Percentiles rank a stretch among this genome's conserved stretches.
Conservation (phyloP, 306 rosid species). For the Cucurbita moschata region DNA sequence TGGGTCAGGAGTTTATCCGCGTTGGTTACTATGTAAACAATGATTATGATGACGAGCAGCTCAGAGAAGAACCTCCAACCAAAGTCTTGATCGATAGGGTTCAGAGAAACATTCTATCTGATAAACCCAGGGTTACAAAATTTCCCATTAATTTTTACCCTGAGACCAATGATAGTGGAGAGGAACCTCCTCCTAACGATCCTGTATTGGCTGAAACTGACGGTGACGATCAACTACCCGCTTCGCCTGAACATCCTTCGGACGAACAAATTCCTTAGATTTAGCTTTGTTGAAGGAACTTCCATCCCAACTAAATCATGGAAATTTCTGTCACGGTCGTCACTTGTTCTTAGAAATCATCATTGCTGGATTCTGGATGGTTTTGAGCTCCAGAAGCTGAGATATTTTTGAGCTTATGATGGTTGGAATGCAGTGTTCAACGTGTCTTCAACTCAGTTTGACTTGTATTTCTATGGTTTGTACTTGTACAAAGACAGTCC, state of each 20-base stretch:
- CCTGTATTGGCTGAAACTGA: constrained; percentile 13
- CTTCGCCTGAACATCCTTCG: constrained; percentile 19
- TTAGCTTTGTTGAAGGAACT: neutral
- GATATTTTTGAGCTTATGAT: neutral
- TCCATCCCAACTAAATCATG: neutral
- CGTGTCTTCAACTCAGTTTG: neutral
- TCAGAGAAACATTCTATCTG: constrained; percentile 81
- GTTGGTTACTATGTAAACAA: constrained; percentile 94
- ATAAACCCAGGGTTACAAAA: constrained; percentile 88
- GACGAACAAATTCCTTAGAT: constrained; percentile 23
- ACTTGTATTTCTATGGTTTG: neutral
- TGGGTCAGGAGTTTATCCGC: constrained; percentile 73
- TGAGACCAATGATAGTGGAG: constrained; percentile 13
- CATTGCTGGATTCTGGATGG: neutral
- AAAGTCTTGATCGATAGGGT: constrained; percentile 61
- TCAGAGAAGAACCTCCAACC: constrained; percentile 79
- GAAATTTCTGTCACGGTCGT: neutral
- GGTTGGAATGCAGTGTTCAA: constrained; percentile 3
- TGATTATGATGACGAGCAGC: constrained; percentile 83
- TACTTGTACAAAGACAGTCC: constrained; percentile 1
- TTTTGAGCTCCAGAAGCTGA: neutral
- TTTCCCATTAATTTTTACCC: constrained; percentile 59
- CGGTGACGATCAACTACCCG: constrained; percentile 18
- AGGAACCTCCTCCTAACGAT: constrained; percentile 19
- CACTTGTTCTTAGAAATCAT: neutral